phyloP scores from a whole-genome alignment of 108 stramenopile species.

The Cyclotella choctawhatcheeana region DNA sequence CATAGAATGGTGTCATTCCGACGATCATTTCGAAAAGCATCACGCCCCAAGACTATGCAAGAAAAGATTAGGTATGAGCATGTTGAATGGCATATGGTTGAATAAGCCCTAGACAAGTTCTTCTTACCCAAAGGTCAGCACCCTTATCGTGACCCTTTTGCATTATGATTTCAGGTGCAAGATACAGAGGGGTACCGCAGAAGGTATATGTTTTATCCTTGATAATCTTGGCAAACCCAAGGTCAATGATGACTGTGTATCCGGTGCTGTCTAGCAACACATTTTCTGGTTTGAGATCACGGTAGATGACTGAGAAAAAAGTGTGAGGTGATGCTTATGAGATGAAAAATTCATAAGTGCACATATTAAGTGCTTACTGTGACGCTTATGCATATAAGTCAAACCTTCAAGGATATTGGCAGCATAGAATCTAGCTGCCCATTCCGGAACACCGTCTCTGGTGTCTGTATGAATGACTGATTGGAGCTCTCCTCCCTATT shows the following conservation, averaged over 20 bases:
- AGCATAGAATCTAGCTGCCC: slow-evolving; percentile 70
- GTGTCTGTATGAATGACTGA: slow-evolving; percentile 73
- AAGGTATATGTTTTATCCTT: slow-evolving; percentile 90
- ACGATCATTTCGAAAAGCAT: slow-evolving; percentile 95
- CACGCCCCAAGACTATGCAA: slow-evolving; percentile 84
- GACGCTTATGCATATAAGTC: slow-evolving; percentile 69
- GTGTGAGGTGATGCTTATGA: no score
- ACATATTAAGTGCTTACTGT: no score
- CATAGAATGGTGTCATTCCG: slow-evolving; percentile 84
- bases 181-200: slow-evolving; percentile 96
- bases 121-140: slow-evolving; percentile 92
- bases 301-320: no score
- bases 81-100: slow-evolving; percentile 11
- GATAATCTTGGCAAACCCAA: slow-evolving; percentile 92
- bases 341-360: no score
- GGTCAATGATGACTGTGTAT: slow-evolving; percentile 91
- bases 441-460: slow-evolving; percentile 69
- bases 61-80: background rate
- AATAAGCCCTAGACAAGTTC: background rate
- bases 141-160: slow-evolving; percentile 96
- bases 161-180: slow-evolving; percentile 96
- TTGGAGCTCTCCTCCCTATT: slow-evolving; percentile 77
- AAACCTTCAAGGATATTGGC: slow-evolving; percentile 77
- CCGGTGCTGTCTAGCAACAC: slow-evolving; percentile 88
- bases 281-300: slow-evolving; percentile 97